Evolutionary conservation across 2,329 filamentous ascomycete genomes (phyloP).

Genomic region (Monascus ruber): DNA sequence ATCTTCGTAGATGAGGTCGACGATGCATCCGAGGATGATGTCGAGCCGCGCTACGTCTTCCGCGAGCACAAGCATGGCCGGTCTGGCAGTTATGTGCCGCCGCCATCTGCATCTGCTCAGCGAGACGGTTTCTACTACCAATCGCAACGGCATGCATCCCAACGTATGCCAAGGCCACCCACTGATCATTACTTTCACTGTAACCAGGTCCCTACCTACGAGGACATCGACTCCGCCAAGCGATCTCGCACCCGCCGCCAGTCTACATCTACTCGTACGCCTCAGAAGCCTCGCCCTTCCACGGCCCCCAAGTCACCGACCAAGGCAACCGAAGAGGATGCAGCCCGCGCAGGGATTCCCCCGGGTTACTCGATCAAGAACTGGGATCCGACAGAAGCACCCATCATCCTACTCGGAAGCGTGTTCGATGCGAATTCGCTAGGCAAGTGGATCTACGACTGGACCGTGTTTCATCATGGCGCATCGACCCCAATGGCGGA

Average conservation of each 20-base stretch:
- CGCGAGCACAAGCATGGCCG: conserved; percentile 30
- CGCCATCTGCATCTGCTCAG: conserved; percentile 10
- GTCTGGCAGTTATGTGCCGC: conserved; percentile 8
- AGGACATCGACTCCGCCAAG: conserved; percentile 41
- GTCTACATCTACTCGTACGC: conserved; percentile 40
- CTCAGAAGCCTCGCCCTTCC: conserved; percentile 31
- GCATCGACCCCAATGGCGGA: conserved; percentile 74
- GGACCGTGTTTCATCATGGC: conserved; percentile 86
- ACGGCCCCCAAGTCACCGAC: conserved; percentile 27
- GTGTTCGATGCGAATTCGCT: conserved; percentile 97
- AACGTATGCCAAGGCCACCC: conserved; percentile 31
- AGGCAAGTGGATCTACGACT: conserved; percentile 99
- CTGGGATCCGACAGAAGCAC: conserved; percentile 90
- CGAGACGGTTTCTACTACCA: conserved; percentile 11
- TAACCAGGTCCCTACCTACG: conserved; percentile 43
- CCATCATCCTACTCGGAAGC: conserved; percentile 85
- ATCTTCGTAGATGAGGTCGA: conserved; percentile 47
- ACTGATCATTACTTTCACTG: conserved; percentile 43
- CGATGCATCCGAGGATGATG: conserved; percentile 38
- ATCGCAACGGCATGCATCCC: conserved; percentile 19
- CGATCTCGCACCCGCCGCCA: conserved; percentile 43
- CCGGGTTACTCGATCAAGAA: conserved; percentile 91
- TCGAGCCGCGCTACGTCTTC: conserved; percentile 31
- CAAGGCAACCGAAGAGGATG: conserved; percentile 55
- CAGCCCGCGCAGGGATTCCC: conserved; percentile 58